Conservation (phyloP, 1,284 basidiomycete species). For the Vanrija pseudolonga region DNA sequence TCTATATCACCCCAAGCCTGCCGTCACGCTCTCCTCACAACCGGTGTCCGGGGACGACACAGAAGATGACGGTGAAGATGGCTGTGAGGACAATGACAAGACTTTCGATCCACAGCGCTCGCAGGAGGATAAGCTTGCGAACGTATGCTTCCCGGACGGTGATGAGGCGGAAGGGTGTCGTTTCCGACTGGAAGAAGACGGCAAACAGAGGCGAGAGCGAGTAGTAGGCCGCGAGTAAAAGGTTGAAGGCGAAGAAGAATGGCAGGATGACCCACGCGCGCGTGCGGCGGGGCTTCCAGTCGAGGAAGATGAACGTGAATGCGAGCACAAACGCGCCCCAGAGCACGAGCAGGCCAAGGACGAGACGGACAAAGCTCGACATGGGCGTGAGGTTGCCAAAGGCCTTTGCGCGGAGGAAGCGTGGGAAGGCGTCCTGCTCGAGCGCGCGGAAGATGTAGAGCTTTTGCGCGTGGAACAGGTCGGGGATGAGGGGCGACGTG, state of each 20-base stretch:
- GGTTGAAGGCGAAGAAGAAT: slow-evolving; percentile 82
- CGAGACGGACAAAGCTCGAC: slow-evolving; percentile 75
- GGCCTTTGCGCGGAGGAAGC: slow-evolving; percentile 91
- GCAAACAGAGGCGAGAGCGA: slow-evolving; percentile 81
- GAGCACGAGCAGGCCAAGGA: slow-evolving; percentile 76
- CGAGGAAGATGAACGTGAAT: slow-evolving; percentile 90
- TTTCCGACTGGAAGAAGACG: slow-evolving; percentile 47
- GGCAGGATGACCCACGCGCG: slow-evolving; percentile 96
- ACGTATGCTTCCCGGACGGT: slow-evolving; percentile 88
- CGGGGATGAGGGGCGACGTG: slow-evolving; percentile 84
- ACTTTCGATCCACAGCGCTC: slow-evolving; percentile 72
- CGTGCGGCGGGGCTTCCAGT: slow-evolving; percentile 80
- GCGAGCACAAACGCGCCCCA: slow-evolving; percentile 88
- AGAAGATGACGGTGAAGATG: slow-evolving; percentile 42
- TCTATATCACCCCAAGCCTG: too few relatives aligned
- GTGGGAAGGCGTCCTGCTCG: slow-evolving; percentile 95
- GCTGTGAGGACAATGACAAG: slow-evolving; percentile 36
- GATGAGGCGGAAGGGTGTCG: slow-evolving; percentile 84
- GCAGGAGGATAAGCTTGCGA: slow-evolving; percentile 76
- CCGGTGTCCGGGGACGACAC: slow-evolving; percentile 40
- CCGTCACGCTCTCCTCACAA: slow-evolving; percentile 13
- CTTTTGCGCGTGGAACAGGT: slow-evolving; percentile 96
- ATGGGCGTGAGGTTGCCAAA: slow-evolving; percentile 95
- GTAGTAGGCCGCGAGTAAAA: slow-evolving; percentile 91
- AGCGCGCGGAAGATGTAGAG: slow-evolving; percentile 95